Evolutionary conservation across 306 rosid genomes (phyloP).

Genomic region (Cucumis melo): DNA sequence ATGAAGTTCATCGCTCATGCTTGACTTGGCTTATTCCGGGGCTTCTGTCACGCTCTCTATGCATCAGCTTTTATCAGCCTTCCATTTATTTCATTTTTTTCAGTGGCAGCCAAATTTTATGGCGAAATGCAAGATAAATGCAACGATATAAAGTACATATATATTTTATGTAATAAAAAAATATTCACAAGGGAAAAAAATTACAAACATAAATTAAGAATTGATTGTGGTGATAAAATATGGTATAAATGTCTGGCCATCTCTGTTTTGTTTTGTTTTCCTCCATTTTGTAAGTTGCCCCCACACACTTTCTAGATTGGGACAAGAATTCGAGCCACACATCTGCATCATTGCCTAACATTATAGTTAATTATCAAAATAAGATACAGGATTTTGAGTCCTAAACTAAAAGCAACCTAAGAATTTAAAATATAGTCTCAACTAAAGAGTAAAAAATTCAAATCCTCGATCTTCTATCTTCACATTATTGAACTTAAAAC

Average conservation of each 20-base stretch:
- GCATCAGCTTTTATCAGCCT: conserved; percentile 3
- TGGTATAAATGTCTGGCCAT: neutral
- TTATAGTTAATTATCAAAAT: neutral
- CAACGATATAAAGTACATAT: neutral
- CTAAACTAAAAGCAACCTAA: too few species aligned
- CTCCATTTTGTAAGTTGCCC: neutral
- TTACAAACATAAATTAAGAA: neutral
- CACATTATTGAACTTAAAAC: too few species aligned
- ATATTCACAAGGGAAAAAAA: neutral
- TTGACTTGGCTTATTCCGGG: conserved; percentile 12
- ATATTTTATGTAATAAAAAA: neutral
- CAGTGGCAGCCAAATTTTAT: neutral
- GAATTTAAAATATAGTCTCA: too few species aligned
- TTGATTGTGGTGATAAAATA: neutral
- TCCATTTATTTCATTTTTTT: neutral
- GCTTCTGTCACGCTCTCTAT: neutral
- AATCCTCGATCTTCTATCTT: too few species aligned
- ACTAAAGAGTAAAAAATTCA: too few species aligned
- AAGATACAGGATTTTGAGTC: neutral
- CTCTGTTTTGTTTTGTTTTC: neutral
- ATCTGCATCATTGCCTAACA: neutral
- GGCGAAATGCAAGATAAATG: neutral
- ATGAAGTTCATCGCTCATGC: conserved; percentile 14
- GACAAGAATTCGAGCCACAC: neutral
- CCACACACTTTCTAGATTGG: neutral